Evolutionary conservation across 2,329 filamentous ascomycete genomes (phyloP).

Genomic region (Cercospora zeina): DNA sequence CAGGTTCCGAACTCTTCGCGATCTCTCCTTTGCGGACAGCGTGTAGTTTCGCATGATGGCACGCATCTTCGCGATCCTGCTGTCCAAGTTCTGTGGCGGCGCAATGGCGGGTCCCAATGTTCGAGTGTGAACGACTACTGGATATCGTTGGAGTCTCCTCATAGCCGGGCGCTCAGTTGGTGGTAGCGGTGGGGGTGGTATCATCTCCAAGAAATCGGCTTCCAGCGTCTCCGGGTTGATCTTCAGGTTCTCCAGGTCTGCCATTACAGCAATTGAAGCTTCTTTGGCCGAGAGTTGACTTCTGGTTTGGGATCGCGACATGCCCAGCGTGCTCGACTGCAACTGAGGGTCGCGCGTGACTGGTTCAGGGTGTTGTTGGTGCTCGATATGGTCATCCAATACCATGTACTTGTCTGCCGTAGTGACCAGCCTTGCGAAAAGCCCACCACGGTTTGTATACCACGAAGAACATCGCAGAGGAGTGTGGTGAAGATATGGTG

Average conservation of each 20-base stretch:
- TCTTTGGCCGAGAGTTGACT: not conserved
- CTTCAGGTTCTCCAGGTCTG: not conserved
- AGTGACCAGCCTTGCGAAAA: not conserved
- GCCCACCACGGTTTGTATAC: not conserved
- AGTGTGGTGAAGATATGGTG: not conserved
- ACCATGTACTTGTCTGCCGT: not conserved
- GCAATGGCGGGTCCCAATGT: not conserved
- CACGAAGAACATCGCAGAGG: not conserved
- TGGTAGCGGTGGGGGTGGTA: not conserved
- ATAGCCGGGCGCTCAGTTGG: not conserved
- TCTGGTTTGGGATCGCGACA: not conserved
- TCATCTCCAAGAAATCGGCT: not conserved
- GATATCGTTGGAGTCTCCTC: not conserved
- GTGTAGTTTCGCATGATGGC: not conserved
- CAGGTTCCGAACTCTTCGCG: not conserved
- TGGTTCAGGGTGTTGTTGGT: not conserved
- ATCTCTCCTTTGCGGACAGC: not conserved
- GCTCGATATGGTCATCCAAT: not conserved
- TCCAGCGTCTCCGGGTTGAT: not conserved
- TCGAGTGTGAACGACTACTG: not conserved
- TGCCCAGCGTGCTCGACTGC: not conserved
- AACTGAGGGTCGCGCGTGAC: not conserved
- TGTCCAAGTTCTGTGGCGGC: not conserved
- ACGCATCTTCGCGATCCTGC: slow-evolving; percentile 3
- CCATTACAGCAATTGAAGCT: not conserved